phyloP scores from a whole-genome alignment of 306 rosid species.

The Lathyrus tuberosus region DNA sequence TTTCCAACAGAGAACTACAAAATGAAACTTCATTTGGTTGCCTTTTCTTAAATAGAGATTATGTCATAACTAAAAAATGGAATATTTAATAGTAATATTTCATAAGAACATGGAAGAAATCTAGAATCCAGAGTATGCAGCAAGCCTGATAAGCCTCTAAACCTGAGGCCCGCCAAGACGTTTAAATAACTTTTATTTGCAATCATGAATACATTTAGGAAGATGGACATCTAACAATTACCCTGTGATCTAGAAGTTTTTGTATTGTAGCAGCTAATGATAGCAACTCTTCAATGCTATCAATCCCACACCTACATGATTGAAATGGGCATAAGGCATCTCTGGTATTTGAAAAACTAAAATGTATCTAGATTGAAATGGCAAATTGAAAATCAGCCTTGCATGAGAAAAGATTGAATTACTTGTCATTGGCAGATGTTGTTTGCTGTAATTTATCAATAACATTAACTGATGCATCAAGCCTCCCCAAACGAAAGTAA shows the following conservation, averaged over 20 bases:
- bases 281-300: conserved; percentile 49
- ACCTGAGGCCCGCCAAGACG: conserved; percentile 12
- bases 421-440: conserved; percentile 58
- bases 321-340: too few relatives aligned
- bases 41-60: too few relatives aligned
- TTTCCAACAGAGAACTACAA: too few relatives aligned
- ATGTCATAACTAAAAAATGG: too few relatives aligned
- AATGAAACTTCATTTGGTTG: too few relatives aligned
- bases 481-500: conserved; percentile 81
- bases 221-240: conserved; percentile 42
- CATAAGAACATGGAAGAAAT: conserved; percentile 13
- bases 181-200: conserved; percentile 8
- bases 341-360: too few relatives aligned
- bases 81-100: background rate
- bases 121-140: conserved; percentile 17
- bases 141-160: conserved; percentile 30
- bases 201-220: conserved; percentile 27
- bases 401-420: conserved; percentile 38
- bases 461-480: conserved; percentile 74
- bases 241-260: conserved; percentile 69
- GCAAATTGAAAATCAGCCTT: conserved; percentile 35
- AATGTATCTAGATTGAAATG: too few relatives aligned
- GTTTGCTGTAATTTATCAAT: conserved; percentile 68
- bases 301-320: conserved; percentile 53
- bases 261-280: conserved; percentile 64